Evolutionary conservation across 176 grass and related monocot genomes (phyloP).

Genomic region (Tillandsia fasciculata): DNA sequence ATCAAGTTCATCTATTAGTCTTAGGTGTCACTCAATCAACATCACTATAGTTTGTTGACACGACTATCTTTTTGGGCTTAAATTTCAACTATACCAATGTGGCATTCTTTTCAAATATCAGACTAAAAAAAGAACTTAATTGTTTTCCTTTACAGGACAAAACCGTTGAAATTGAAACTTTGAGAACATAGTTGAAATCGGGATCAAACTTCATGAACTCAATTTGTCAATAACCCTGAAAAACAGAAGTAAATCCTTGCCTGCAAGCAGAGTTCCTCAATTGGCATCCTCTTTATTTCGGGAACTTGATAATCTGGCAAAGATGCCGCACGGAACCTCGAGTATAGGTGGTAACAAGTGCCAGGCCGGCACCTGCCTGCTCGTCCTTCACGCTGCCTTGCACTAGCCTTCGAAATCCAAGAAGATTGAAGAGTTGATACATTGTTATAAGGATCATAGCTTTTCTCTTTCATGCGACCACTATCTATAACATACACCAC

Average conservation of each 20-base stretch:
- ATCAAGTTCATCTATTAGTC: too few species aligned
- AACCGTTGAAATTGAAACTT: too few species aligned
- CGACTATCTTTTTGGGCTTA: too few species aligned
- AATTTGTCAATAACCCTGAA: background rate
- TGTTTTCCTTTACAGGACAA: too few species aligned
- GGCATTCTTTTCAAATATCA: too few species aligned
- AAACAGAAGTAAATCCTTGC: slow-evolving; percentile 27
- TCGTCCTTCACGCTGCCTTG: slow-evolving; percentile 82
- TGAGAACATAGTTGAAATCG: too few species aligned
- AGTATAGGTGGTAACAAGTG: slow-evolving; percentile 90
- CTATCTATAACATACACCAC: slow-evolving; percentile 88
- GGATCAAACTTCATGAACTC: too few species aligned
- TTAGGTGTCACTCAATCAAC: too few species aligned
- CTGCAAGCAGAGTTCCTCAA: slow-evolving; percentile 95
- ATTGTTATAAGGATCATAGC: slow-evolving; percentile 95
- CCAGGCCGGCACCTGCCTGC: slow-evolving; percentile 89
- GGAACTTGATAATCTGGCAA: slow-evolving; percentile 73
- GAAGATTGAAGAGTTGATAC: slow-evolving; percentile 93
- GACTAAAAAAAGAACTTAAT: too few species aligned
- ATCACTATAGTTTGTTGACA: too few species aligned
- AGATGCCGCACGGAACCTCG: slow-evolving; percentile 66
- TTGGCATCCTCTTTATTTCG: slow-evolving; percentile 96
- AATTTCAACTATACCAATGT: too few species aligned
- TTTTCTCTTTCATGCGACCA: slow-evolving; percentile 99
- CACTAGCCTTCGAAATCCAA: slow-evolving; percentile 90